phyloP scores from a whole-genome alignment of 768 basidiomycete genomes.

The Mycena chlorophos region DNA sequence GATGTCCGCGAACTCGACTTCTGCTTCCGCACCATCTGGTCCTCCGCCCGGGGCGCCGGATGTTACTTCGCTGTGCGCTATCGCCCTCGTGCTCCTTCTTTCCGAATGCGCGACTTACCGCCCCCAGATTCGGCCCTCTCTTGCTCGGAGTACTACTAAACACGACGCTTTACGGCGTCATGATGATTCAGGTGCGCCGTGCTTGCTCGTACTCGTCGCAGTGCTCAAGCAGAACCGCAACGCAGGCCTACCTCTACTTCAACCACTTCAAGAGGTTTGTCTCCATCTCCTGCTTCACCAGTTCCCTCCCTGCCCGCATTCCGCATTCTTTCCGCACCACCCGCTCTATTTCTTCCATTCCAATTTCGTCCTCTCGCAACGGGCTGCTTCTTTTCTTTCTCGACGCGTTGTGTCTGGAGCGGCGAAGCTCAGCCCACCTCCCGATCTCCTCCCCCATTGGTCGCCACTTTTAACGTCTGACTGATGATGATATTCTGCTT shows the following conservation, averaged over 20 bases:
- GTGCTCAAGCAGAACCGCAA: too few species aligned
- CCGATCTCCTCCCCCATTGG: too few species aligned
- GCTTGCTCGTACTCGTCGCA: background rate
- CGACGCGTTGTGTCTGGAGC: too few species aligned
- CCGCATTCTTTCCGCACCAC: too few species aligned
- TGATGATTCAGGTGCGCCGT: background rate
- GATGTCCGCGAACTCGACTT: too few species aligned
- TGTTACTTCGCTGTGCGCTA: background rate
- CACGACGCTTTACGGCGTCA: background rate
- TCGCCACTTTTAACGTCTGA: too few species aligned
- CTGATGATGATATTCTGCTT: too few species aligned
- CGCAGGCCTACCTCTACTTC: slow-evolving; percentile 16
- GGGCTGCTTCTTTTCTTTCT: too few species aligned
- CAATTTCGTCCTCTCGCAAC: too few species aligned
- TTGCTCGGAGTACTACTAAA: background rate
- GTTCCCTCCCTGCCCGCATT: background rate
- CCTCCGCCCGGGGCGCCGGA: too few species aligned
- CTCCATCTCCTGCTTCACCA: background rate
- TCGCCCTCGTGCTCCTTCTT: background rate
- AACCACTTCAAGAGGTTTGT: slow-evolving; percentile 3
- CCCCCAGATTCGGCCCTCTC: background rate
- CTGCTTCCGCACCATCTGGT: too few species aligned
- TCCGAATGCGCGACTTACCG: background rate
- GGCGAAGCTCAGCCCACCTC: too few species aligned
- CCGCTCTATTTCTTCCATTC: background rate